Percentiles rank a stretch among this genome's conserved stretches.
Evolutionary conservation across 2,329 filamentous ascomycete genomes (phyloP).

Genomic region (Alternaria sp.): DNA sequence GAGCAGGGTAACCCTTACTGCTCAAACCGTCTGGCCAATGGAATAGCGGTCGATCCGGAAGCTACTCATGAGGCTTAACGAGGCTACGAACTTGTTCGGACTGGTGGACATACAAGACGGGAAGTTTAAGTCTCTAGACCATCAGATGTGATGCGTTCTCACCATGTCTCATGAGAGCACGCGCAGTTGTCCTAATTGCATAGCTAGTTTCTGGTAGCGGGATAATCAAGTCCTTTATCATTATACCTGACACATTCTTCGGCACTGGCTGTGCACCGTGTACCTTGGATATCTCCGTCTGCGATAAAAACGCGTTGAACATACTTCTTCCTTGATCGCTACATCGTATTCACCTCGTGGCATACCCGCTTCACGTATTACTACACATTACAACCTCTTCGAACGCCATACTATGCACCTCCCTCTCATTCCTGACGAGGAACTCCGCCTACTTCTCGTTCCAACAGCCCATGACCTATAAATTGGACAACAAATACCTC

Average conservation of each 20-base stretch:
- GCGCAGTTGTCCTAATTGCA: not conserved
- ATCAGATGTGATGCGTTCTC: too few species aligned
- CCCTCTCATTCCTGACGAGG: too few species aligned
- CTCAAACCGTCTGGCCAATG: not conserved
- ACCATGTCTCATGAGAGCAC: not conserved
- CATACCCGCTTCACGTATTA: not conserved
- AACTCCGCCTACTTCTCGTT: not conserved
- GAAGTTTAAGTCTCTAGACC: too few species aligned
- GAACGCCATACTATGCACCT: not conserved
- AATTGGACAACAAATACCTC: slow-evolving; percentile 31
- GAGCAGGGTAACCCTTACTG: not conserved
- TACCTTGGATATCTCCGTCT: not conserved
- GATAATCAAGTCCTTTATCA: not conserved
- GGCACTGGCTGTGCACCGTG: not conserved
- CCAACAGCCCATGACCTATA: not conserved
- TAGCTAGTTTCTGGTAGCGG: not conserved
- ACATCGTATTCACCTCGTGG: not conserved
- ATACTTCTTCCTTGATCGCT: not conserved
- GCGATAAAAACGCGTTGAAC: not conserved
- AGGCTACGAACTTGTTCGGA: too few species aligned
- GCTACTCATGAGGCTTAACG: too few species aligned
- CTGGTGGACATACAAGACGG: too few species aligned
- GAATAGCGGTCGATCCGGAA: too few species aligned
- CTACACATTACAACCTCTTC: not conserved
- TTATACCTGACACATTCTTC: not conserved